Evolutionary conservation across 2,329 filamentous ascomycete genomes (phyloP), one percentile per base, ranked within the genome.

Genomic region (Elsinoe australis): DNA sequence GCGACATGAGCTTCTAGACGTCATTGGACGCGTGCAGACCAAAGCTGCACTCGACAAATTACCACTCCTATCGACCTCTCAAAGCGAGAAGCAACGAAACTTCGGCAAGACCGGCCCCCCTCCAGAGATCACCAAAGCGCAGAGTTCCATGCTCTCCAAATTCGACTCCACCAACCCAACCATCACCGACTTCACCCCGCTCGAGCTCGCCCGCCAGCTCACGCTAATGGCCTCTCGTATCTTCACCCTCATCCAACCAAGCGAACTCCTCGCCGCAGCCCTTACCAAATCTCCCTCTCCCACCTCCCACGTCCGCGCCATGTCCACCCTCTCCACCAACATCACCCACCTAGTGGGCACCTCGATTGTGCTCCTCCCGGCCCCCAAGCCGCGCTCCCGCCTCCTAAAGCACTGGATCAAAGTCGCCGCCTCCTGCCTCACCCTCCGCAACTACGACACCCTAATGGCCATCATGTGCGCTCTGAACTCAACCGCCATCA

Each of bases 381-480:
- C 96, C 62, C 81, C 84, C 19, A 96, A 96, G 76, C 94, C 90
- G 71, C 80, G 92, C 19, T 90, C 92, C 1, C 71, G 78, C 1
- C 79, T 88, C 46, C 92, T 98, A 69, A 96, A 98, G 71, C 89
- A 96, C 58, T 98, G 92, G 92, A 86, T 95, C 63, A 98, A 96
- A 72, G 82, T 96, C 56, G 87, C 87, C 1, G 77, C 84, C 57
- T 86, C 85, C 58, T 94, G 87, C 55, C 72, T 94, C 4, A 86
- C 92, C 59, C 75, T 96, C 19, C 84, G 92, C 69, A 98, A 98
- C 68, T 98, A 95, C 58, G 90, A 98, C 61, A 87, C 87, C 0
- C 71, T 98, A 8, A 95, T 96, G 88, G 88, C 92, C 5, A 95
- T 98, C 57, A 87, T 95, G 59, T 95, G 89, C 71, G 89, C 86